A percentile compares a stretch with the other conserved stretches of the same genome.
Evolutionary conservation across 176 grass and related monocot genomes (phyloP).

Genomic region (Triticum timopheevii): DNA sequence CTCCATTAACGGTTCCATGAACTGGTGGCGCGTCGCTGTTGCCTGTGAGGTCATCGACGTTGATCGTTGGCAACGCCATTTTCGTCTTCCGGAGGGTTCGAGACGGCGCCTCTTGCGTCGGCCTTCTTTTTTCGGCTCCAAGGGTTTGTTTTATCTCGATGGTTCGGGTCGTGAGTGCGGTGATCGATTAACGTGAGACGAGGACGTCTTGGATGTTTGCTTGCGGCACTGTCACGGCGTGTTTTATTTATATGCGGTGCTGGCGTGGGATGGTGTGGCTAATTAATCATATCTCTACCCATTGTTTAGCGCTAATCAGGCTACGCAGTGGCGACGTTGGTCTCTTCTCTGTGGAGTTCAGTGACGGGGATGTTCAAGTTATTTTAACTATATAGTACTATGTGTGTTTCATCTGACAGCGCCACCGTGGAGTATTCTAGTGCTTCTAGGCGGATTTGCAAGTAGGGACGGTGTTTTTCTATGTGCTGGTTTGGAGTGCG

Average conservation of each 20-base stretch:
- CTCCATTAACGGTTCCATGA: neutral
- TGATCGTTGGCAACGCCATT: neutral
- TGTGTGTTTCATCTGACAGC: neutral
- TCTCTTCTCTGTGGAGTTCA: neutral
- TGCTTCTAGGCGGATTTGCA: neutral
- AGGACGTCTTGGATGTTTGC: neutral
- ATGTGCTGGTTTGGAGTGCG: neutral
- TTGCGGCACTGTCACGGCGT: too few species aligned
- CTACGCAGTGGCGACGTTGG: neutral
- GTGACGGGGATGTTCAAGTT: neutral
- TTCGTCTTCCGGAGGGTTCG: conserved; percentile 9
- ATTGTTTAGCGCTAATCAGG: neutral
- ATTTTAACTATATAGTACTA: too few species aligned
- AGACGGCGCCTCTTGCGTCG: neutral
- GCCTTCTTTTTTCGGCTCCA: neutral
- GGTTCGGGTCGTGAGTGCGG: neutral
- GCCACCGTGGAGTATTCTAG: neutral
- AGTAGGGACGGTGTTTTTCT: neutral
- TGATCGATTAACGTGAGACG: neutral
- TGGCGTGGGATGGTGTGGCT: neutral
- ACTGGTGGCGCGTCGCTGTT: conserved; percentile 19
- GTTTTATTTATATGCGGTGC: neutral
- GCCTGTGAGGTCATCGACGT: conserved; percentile 31
- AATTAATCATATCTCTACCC: neutral
- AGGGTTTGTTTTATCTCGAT: neutral